These are phyloP conservation scores for Fraxinus velutina DNA, from an alignment of 305 asterid genomes.

Conservation along the genomic window DNA sequence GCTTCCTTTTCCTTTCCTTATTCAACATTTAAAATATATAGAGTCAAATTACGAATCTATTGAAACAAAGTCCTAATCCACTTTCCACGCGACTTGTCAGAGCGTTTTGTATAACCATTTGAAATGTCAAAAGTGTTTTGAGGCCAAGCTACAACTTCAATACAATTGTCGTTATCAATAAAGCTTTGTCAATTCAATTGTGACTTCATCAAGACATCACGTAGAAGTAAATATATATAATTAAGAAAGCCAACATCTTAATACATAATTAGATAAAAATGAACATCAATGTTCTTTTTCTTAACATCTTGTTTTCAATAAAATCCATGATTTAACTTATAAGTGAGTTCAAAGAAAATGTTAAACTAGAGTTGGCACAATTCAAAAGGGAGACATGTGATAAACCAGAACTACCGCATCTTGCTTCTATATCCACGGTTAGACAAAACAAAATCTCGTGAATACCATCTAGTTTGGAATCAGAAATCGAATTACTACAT, in stretches of 20 bases:
- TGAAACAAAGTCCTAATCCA: not conserved
- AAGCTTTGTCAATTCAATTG: too few species aligned
- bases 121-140: not conserved
- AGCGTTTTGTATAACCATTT: not conserved
- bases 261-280: too few species aligned
- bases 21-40: too few species aligned
- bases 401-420: too few species aligned
- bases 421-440: too few species aligned
- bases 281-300: not conserved
- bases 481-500: not conserved
- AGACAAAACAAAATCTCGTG: not conserved
- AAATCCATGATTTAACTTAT: not conserved
- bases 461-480: not conserved
- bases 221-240: not conserved
- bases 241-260: too few species aligned
- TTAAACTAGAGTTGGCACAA: not conserved
- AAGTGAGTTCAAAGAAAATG: not conserved
- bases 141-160: not conserved
- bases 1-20: not conserved
- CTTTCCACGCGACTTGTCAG: not conserved
- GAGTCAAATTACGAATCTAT: not conserved
- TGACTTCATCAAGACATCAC: not conserved
- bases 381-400: not conserved
- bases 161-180: not conserved
- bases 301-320: not conserved